Base-by-base conservation (phyloP, 192 early-diverging fungal genomes). In the Lunasporangiospora selenospora region DNA sequence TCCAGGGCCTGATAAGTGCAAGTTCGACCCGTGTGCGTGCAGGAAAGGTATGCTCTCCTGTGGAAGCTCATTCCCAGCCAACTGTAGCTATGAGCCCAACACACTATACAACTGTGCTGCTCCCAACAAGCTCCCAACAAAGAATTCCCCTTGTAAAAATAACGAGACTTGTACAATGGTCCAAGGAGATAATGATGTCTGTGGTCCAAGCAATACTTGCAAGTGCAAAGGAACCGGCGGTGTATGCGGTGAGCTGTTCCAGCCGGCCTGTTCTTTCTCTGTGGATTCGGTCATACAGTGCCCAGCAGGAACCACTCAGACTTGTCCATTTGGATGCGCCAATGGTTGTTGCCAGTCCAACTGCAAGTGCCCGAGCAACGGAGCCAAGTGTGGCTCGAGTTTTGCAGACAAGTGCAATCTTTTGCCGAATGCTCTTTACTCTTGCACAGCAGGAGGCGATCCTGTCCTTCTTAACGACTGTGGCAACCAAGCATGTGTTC, bases 341-440 rank as follows among this genome's bases (percentile, higher is more conserved):
- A 12, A 33, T 37, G 34, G 29, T 15, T 10, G 12, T 15, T n/a
- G 27, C 44, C 12, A 29, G 44, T 21, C 30, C 18, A 45, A 49
- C 7, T 60, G 58, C 21, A 21, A 31, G 9, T 49, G 58, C 27
- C 29, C 45, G 6, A 37, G 49, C 9, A 9, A 18, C 21, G 45
- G 45, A 2, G 21, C 43, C 11, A 23, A 32, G 16, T 58, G 55
- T 19, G 55, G 55, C 1, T 57, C 54, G 27, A 30, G 41, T n/a
- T 43, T 57, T 19, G 30, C 13, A 23, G n/a, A 15, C 21, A 21
- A 29, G 1, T 57, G 54, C 54, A 57, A 43, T 16, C 41, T 57
- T 1, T 8, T 7, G 4, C 15, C 18, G 15, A 57, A 57, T 29
- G 18, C 42, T 8, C 41, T 57, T 0, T 57, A 57, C 41, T 44